Evolutionary conservation across 148 eudicot species (phyloP).

Genomic region (Rhododendron ferrugineum): DNA sequence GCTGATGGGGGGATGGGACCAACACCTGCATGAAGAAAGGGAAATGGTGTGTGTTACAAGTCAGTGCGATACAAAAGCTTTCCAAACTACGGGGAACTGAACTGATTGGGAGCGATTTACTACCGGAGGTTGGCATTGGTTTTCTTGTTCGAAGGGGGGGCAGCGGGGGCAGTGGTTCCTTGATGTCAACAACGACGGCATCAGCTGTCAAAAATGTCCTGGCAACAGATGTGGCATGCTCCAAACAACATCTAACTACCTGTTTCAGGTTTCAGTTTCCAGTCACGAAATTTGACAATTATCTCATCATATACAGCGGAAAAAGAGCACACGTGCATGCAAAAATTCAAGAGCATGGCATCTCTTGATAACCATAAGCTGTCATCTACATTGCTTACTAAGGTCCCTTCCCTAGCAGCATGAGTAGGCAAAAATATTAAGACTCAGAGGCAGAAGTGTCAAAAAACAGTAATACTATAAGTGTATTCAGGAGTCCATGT

Average conservation of each 20-base stretch:
- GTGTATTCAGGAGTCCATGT: background rate
- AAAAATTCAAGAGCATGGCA: background rate
- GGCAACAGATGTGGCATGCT: slow-evolving; percentile 87
- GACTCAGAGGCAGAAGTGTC: background rate
- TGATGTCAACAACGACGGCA: slow-evolving; percentile 69
- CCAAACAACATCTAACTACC: slow-evolving; percentile 91
- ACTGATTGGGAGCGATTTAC: background rate
- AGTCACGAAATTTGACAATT: background rate
- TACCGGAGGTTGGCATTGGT: slow-evolving; percentile 70
- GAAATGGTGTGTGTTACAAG: background rate
- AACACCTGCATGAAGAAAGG: slow-evolving; percentile 20
- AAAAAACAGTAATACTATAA: background rate
- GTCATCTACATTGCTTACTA: background rate
- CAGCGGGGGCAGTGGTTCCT: slow-evolving; percentile 26
- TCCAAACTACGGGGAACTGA: background rate
- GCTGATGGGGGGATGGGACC: slow-evolving; percentile 26
- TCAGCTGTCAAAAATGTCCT: slow-evolving; percentile 70
- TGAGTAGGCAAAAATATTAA: background rate
- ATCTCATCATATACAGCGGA: background rate
- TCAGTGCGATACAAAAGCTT: background rate
- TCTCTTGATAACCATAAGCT: background rate
- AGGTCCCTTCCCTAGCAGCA: background rate
- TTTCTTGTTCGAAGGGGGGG: slow-evolving; percentile 34
- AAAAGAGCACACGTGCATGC: background rate
- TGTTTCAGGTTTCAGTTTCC: slow-evolving; percentile 17